A percentile compares a stretch with the other conserved stretches of the same genome.
Evolutionary conservation across 177 flowering plant species (phyloP).

Genomic region (Vitis hybrid): DNA sequence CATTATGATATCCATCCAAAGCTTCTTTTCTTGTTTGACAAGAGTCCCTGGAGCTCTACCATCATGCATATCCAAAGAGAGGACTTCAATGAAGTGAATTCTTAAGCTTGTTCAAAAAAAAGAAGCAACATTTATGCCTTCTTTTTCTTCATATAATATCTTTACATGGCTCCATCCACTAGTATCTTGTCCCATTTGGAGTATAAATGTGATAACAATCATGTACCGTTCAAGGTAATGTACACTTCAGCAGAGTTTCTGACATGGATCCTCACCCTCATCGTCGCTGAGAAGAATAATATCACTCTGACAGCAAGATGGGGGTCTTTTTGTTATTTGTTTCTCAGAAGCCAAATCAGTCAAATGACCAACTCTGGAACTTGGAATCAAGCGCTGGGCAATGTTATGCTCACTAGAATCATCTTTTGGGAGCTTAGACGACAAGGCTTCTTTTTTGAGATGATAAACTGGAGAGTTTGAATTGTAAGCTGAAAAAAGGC

Average conservation of each 20-base stretch:
- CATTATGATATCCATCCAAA: no score
- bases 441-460: conserved; percentile 20
- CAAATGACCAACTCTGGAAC: conserved; percentile 1
- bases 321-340: conserved; percentile 2
- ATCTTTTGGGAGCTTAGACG: conserved; percentile 8
- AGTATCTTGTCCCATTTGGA: neutral
- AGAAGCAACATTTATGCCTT: no score
- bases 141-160: no score
- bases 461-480: conserved; percentile 11
- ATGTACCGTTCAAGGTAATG: neutral
- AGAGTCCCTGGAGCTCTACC: no score
- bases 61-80: no score
- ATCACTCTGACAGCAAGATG: conserved; percentile 1
- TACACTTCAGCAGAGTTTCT: neutral
- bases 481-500: conserved; percentile 1
- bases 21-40: no score
- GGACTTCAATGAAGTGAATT: no score
- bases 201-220: neutral
- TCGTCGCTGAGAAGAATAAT: conserved; percentile 31
- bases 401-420: neutral
- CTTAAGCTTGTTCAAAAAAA: no score
- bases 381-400: neutral
- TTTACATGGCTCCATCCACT: neutral
- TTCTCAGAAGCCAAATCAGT: conserved; percentile 12
- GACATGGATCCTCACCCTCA: conserved; percentile 18